Base-by-base conservation (phyloP, 202 grass and related monocot species). In the Panicum hallii region DNA sequence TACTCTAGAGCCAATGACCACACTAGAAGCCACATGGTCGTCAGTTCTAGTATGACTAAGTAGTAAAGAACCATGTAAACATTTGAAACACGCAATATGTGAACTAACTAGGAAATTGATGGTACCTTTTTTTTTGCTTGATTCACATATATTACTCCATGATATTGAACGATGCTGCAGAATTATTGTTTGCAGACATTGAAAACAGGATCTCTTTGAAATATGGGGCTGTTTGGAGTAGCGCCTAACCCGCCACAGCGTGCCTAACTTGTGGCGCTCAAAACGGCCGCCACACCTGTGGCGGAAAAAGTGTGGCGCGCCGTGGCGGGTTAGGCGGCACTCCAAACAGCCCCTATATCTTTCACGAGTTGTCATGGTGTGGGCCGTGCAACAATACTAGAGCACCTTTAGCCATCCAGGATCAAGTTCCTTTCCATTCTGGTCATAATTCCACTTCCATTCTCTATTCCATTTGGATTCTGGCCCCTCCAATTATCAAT, bases 361-460 rank as follows among this genome's bases (percentile, higher is more conserved):
- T 72, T 32, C 15, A 8, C 6, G 46, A 52, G 45, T 19, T 50
- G 46, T 72, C 70, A 72, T 72, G 70, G 46, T 19, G 9, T 74
- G 48, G 10, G 71, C 70, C 14, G 44, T 14, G 46, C 45, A 16
- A 48, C 58, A 64, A 9, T 20, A 32, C 15, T 48, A 78, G 40
- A 46, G 40, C n/a, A 14, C 22, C 56, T 46, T 62, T 22, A 46
- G n/a, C 12, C 13, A 3, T 47, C 23, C 6, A 65, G 30, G 26
- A 49, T 63, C 23, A 77, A 77, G 40, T 73, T 52, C 70, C 26
- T 72, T 46, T 38, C 71, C 36, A 30, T 80, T 43, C 49, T 36
- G n/a, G 19, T 68, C 47, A 80, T 38, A 70, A 23, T 70, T 47
- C 46, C 62, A 81, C 16, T 54, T 69, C 36, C 13, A 20, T 74